These are phyloP conservation scores for Graphilbum ipis-grandicollis DNA, from an alignment of 2,329 filamentous ascomycete genomes.

Conservation along the genomic window DNA sequence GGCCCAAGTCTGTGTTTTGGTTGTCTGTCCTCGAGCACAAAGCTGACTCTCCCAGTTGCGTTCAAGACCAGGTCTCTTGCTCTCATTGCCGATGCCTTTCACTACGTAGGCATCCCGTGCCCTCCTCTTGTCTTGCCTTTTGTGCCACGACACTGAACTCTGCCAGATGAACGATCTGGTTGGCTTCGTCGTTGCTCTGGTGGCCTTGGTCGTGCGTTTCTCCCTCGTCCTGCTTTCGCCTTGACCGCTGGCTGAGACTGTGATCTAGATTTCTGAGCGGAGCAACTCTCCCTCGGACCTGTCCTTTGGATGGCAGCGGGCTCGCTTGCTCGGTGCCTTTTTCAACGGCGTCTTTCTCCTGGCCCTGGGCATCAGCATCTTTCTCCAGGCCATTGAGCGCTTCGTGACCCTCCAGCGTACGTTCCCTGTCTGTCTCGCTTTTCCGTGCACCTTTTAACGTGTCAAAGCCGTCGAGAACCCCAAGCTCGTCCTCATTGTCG, in stretches of 20 bases:
- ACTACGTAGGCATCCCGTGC: slow-evolving; percentile 34
- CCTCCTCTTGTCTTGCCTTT: neutral
- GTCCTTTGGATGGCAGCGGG: slow-evolving; percentile 63
- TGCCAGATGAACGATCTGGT: slow-evolving; percentile 51
- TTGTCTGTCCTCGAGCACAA: neutral
- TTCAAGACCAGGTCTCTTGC: slow-evolving; percentile 56
- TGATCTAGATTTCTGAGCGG: slow-evolving; percentile 40
- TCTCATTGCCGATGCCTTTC: slow-evolving; percentile 61
- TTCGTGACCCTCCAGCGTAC: slow-evolving; percentile 40
- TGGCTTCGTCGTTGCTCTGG: slow-evolving; percentile 48
- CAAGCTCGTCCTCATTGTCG: slow-evolving; percentile 49
- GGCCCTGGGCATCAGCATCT: slow-evolving; percentile 54
- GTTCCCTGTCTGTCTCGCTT: neutral
- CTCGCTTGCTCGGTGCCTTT: slow-evolving; percentile 57
- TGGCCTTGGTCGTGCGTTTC: slow-evolving; percentile 39
- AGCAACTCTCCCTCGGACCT: slow-evolving; percentile 37
- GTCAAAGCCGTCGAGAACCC: slow-evolving; percentile 41
- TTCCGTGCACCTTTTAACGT: neutral
- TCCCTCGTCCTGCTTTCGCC: too few relatives aligned
- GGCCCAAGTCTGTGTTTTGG: neutral
- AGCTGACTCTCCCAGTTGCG: slow-evolving; percentile 27
- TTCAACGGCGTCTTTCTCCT: slow-evolving; percentile 66
- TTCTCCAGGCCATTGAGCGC: slow-evolving; percentile 55
- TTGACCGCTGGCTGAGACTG: too few relatives aligned
- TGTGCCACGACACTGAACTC: slow-evolving; percentile 46